Evolutionary conservation across 1,284 basidiomycete species (phyloP), one percentile per base, ranked within the genome.

Genomic region (Leccinum subfulvum): DNA sequence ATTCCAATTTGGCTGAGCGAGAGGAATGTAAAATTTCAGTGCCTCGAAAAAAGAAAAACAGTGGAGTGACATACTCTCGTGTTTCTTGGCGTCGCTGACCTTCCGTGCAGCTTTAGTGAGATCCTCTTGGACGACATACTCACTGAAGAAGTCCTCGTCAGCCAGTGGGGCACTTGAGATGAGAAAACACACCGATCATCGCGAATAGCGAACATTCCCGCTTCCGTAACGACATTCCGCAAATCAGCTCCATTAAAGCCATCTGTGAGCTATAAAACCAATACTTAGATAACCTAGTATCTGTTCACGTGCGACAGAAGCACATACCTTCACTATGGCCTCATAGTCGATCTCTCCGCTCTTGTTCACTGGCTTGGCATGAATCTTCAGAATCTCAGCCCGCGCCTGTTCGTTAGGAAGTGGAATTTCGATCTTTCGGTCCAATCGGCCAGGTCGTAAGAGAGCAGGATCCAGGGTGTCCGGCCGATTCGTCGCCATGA

Each of bases 151-250:
- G 16, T 58, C 39, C 11, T 14, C 33, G 30, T 64, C 28, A 62
- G 35, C 39, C 56, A 56, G 37, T 51, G 39, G 57, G 58, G 5
- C 16, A 3, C 8, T 26, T 3, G 14, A 30, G 26, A 0, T 16
- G 18, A n/a, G 54, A 58, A 47, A 54, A 16, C 83, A 63, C 65
- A 90, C 90, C 92, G 84, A 70, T 98, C 96, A 66, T 98, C 96
- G 58, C 97, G 84, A 71, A 99, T 98, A 13, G 97, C 97, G 76
- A 98, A 98, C 95, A 99, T 98, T 59, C 97, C 97, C 8, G 97
- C 95, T 78, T 99, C 97, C 6, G 97, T 99, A 59, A 97, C 90
- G 13, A 99, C 94, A 76, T 99, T 99, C 60, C 97, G 86, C 75
- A 99, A 76, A 80, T 99, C 97, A 14, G 95, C 95, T 62, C 95